Evolutionary conservation across 2,329 filamentous ascomycete genomes (phyloP), one percentile per base, ranked within the genome.

Genomic region (Trichoderma endophyticum): DNA sequence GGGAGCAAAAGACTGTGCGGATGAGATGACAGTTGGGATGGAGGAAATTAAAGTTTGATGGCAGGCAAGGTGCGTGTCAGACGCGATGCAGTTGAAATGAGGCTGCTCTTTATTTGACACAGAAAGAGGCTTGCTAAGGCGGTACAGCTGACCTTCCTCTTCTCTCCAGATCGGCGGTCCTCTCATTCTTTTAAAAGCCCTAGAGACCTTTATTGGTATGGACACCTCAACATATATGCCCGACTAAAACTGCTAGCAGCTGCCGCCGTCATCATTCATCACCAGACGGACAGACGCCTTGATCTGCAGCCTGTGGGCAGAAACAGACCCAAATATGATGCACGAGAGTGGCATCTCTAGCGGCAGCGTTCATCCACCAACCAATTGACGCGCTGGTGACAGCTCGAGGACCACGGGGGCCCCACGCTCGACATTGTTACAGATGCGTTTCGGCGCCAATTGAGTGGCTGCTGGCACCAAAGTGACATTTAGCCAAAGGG

Each of bases 371-470:
- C 32, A 51, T 12, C 60, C 30, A n/a, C 71, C 71, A 72, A 72
- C 71, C 71, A 59, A 64, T 48, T 34, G 61, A 60, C 62, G 61
- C 39, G 43, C 61, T 30, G 32, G 32, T 21, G 28, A 18, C 60
- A 61, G 62, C 36, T 21, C 18, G n/a, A 32, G 32, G 12, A 43
- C 21, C 39, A 48, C n/a, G 60, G 28, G 6, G 51, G 43, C 1
- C 32, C 34, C 57, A 64, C 57, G 69, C 32, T 48, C 59, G 66
- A 59, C 71, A 39, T 26, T 9, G 71, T 72, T 26, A 48, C 66
- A 70, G 65, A 48, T 28, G 51, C 34, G 60, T 70, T 72, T 72
- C 71, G 68, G 65, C 63, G 66, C 60, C 63, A 68, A 63, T 72
- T 64, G 71, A 60, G 34, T 72, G 71, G 71, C 66, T 70, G 71